A percentile compares a stretch with the other conserved stretches of the same genome.
These are phyloP conservation scores for Sporothrix curviconia DNA, from an alignment of 2,329 filamentous ascomycete species.

Conservation along the genomic window DNA sequence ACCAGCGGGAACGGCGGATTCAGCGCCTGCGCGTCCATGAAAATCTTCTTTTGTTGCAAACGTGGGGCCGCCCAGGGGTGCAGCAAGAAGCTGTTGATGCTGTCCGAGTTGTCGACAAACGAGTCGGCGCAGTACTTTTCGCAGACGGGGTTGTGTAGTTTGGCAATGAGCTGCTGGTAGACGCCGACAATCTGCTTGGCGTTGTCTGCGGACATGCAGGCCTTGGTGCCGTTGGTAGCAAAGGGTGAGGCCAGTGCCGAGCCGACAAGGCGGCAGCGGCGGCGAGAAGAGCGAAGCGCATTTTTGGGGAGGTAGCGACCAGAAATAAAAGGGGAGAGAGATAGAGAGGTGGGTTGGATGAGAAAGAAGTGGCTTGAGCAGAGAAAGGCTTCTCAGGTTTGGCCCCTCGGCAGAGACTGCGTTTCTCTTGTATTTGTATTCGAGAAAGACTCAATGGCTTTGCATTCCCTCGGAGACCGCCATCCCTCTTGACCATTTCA, in stretches of 20 bases:
- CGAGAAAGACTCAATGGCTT: not conserved
- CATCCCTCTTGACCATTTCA: not conserved
- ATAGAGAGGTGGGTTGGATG: too few species aligned
- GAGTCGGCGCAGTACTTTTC: slow-evolving; percentile 26
- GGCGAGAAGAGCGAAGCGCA: slow-evolving; percentile 11
- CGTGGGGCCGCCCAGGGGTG: slow-evolving; percentile 26
- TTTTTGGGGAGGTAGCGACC: too few species aligned
- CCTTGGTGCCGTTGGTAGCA: slow-evolving; percentile 8
- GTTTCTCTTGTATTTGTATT: slow-evolving; percentile 1
- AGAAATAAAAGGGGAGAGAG: too few species aligned
- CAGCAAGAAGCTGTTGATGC: slow-evolving; percentile 29
- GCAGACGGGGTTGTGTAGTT: slow-evolving; percentile 25
- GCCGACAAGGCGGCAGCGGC: slow-evolving; percentile 11
- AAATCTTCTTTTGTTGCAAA: slow-evolving; percentile 29
- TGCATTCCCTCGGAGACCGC: not conserved
- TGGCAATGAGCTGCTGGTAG: slow-evolving; percentile 27
- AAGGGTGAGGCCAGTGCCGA: slow-evolving; percentile 10
- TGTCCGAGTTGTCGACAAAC: slow-evolving; percentile 29
- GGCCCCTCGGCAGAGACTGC: not conserved
- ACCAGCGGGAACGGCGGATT: slow-evolving; percentile 27
- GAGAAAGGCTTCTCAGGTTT: not conserved
- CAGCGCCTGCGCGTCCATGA: slow-evolving; percentile 25
- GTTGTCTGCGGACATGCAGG: slow-evolving; percentile 17
- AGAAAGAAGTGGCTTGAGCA: not conserved
- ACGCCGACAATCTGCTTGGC: slow-evolving; percentile 24